A percentile compares a stretch with the other conserved stretches of the same genome.
Conservation (phyloP, 768 basidiomycete species). For the Coprinopsis marcescibilis region DNA sequence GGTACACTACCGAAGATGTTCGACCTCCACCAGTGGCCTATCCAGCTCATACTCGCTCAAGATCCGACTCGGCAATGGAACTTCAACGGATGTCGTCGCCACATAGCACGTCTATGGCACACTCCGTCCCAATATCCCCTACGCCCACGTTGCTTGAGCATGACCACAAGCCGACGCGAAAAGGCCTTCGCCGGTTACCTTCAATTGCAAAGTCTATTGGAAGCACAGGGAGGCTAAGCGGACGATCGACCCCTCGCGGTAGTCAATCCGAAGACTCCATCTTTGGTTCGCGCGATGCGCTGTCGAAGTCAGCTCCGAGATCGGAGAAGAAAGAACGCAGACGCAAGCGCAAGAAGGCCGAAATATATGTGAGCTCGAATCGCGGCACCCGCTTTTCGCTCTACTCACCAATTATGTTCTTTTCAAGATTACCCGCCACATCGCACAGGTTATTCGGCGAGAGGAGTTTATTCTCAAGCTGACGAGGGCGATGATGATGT, state of each 20-base stretch:
- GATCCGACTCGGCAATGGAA: not conserved
- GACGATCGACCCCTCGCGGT: not conserved
- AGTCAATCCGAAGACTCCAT: not conserved
- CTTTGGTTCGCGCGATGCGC: not conserved
- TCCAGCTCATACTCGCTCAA: not conserved
- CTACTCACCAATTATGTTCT: not conserved
- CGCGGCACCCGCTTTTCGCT: not conserved
- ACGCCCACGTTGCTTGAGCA: not conserved
- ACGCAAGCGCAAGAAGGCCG: slow-evolving; percentile 61
- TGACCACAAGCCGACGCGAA: not conserved
- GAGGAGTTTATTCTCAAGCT: slow-evolving; percentile 86
- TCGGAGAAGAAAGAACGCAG: slow-evolving; percentile 16
- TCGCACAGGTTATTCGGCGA: slow-evolving; percentile 73
- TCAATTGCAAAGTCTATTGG: not conserved
- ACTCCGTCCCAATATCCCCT: not conserved
- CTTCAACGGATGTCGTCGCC: not conserved
- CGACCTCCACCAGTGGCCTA: no score
- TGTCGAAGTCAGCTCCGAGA: not conserved
- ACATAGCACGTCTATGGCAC: not conserved
- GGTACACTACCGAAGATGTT: slow-evolving; percentile 4
- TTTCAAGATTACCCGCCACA: slow-evolving; percentile 72
- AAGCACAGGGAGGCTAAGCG: not conserved
- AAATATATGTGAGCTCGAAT: slow-evolving; percentile 57
- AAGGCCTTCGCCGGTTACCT: not conserved
- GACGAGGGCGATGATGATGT: slow-evolving; percentile 84